These are phyloP conservation scores for Cicer cuneatum DNA, from an alignment of 306 rosid species.

Conservation along the genomic window DNA sequence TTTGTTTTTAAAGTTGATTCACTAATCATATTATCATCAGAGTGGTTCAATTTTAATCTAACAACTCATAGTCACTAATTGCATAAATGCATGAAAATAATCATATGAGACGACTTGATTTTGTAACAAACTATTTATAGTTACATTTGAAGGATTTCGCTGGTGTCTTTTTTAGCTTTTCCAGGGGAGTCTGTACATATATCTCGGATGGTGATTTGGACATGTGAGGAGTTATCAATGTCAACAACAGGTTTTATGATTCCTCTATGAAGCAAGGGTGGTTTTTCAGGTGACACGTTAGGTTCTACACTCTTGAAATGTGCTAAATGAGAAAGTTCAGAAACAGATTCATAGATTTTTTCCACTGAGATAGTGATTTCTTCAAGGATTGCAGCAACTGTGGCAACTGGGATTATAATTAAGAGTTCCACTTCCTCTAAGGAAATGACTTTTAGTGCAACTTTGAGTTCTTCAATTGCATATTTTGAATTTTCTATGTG, in stretches of 20 bases:
- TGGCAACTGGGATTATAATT: conserved; percentile 60
- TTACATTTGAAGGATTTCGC: conserved; percentile 26
- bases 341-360: conserved; percentile 63
- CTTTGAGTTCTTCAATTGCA: conserved; percentile 66
- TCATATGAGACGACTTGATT: not conserved
- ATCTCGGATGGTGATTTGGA: conserved; percentile 57
- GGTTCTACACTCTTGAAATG: conserved; percentile 55
- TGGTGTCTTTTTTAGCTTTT: conserved; percentile 24
- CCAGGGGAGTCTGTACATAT: conserved; percentile 37
- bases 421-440: conserved; percentile 55
- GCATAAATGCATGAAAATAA: not conserved
- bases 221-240: conserved; percentile 40
- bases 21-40: not conserved
- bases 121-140: conserved; percentile 29
- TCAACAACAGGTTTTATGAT: conserved; percentile 66
- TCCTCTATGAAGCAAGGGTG: conserved; percentile 74
- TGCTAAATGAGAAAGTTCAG: conserved; percentile 71
- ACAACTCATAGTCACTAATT: not conserved
- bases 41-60: not conserved
- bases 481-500: conserved; percentile 62
- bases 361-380: conserved; percentile 72
- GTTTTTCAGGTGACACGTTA: conserved; percentile 61
- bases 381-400: conserved; percentile 66
- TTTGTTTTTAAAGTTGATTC: no score
- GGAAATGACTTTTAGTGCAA: conserved; percentile 50